Evolutionary conservation across 495 filamentous ascomycete genomes (phyloP).

Genomic region (Xylona heveae): DNA sequence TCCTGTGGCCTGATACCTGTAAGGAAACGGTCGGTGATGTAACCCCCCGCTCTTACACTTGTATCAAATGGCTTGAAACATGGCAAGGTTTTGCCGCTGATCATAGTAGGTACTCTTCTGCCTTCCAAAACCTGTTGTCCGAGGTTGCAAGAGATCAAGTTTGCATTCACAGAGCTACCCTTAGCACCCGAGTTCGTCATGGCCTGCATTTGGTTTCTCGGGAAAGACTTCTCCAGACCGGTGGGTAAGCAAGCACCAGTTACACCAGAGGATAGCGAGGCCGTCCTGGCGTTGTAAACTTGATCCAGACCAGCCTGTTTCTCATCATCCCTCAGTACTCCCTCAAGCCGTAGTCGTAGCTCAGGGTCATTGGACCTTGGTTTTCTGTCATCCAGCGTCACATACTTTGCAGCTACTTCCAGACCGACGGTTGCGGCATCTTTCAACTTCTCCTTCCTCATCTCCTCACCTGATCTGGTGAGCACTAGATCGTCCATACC

Average conservation of each 20-base stretch:
- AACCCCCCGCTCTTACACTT: slow-evolving; percentile 76
- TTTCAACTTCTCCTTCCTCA: slow-evolving; percentile 45
- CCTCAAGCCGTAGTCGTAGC: slow-evolving; percentile 57
- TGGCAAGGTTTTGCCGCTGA: slow-evolving; percentile 88
- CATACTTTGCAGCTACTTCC: slow-evolving; percentile 73
- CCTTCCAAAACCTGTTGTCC: slow-evolving; percentile 96
- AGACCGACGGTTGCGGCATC: slow-evolving; percentile 54
- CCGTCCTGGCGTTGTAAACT: slow-evolving; percentile 53
- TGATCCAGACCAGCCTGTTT: slow-evolving; percentile 79
- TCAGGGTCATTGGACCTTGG: slow-evolving; percentile 39
- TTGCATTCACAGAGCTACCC: slow-evolving; percentile 81
- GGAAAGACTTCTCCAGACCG: slow-evolving; percentile 79
- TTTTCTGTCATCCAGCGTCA: slow-evolving; percentile 51
- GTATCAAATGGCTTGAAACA: slow-evolving; percentile 89
- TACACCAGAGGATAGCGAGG: slow-evolving; percentile 54
- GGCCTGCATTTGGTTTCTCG: slow-evolving; percentile 93
- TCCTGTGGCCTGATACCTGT: slow-evolving; percentile 94
- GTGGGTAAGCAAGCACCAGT: slow-evolving; percentile 57
- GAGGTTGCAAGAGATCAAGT: slow-evolving; percentile 91
- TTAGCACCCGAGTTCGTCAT: slow-evolving; percentile 98
- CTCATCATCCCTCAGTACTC: slow-evolving; percentile 71
- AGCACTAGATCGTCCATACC: slow-evolving; percentile 91
- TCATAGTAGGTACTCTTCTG: slow-evolving; percentile 87
- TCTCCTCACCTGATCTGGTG: slow-evolving; percentile 57
- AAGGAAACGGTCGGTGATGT: slow-evolving; percentile 90